Conservation (phyloP, 805 yeast species). For the Saccharomycopsis sp. region DNA sequence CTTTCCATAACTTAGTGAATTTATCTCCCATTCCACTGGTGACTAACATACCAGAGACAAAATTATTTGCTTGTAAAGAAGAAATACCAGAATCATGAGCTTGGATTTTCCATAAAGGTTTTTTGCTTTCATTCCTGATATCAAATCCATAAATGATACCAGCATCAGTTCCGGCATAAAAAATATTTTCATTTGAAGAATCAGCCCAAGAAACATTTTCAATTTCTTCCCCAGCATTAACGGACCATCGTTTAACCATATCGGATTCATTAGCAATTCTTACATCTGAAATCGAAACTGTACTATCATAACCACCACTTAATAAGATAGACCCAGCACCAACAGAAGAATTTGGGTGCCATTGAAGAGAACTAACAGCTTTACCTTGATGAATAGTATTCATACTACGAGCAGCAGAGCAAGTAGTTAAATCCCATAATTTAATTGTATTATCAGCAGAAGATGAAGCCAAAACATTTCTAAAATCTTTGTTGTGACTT, state of each 20-base stretch:
- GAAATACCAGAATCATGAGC: constrained; percentile 96
- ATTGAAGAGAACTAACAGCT: constrained; percentile 74
- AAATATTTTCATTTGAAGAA: constrained; percentile 33
- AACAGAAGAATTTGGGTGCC: constrained; percentile 46
- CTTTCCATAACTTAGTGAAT: constrained; percentile 78
- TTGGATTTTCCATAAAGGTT: constrained; percentile 88
- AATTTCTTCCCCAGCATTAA: constrained; percentile 65
- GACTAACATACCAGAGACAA: constrained; percentile 61
- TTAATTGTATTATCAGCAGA: constrained; percentile 94
- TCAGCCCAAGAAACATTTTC: constrained; percentile 64
- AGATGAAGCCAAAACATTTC: constrained; percentile 83
- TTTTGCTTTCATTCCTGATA: constrained; percentile 50
- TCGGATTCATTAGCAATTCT: constrained; percentile 53
- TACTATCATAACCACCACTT: constrained; percentile 91
- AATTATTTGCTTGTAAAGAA: constrained; percentile 57
- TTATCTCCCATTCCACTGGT: constrained; percentile 93
- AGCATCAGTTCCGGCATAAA: constrained; percentile 82
- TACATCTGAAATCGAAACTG: constrained; percentile 74
- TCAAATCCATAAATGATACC: constrained; percentile 89
- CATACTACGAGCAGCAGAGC: constrained; percentile 68
- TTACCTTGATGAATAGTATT: constrained; percentile 62
- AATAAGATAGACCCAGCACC: constrained; percentile 56
- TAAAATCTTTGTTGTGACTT: constrained; percentile 69
- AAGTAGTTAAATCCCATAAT: constrained; percentile 81
- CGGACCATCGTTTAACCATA: constrained; percentile 56